Evolutionary conservation across 2,329 filamentous ascomycete genomes (phyloP).

Genomic region (Aspergillus glaucus): DNA sequence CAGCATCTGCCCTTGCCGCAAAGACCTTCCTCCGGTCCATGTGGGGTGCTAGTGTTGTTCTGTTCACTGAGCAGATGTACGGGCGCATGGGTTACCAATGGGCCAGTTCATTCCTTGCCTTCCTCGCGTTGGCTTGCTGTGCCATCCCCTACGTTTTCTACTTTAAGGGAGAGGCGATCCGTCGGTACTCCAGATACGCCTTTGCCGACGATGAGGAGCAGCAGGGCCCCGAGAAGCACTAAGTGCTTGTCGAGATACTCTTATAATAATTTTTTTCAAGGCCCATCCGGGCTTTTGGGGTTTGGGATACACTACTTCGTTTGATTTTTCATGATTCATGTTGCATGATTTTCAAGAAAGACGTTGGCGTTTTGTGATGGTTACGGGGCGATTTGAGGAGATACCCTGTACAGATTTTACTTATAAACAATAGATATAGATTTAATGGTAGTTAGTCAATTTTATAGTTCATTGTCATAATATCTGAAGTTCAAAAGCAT

Average conservation of each 20-base stretch:
- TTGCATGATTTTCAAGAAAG: too few relatives aligned
- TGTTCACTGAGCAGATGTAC: conserved; percentile 82
- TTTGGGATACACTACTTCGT: too few relatives aligned
- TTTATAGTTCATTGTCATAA: too few relatives aligned
- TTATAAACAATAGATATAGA: too few relatives aligned
- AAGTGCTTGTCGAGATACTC: neutral
- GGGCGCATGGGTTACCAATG: conserved; percentile 65
- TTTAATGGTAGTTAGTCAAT: too few relatives aligned
- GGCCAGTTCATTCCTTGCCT: conserved; percentile 66
- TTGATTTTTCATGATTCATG: too few relatives aligned
- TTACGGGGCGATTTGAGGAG: too few relatives aligned
- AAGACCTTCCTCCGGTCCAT: conserved; percentile 75
- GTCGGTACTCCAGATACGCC: conserved; percentile 64
- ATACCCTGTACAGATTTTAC: too few relatives aligned
- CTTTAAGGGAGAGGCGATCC: conserved; percentile 65
- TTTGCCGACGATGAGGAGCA: conserved; percentile 55
- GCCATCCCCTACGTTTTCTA: conserved; percentile 79
- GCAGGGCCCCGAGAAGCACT: conserved; percentile 3
- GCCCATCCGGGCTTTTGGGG: neutral
- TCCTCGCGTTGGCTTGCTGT: conserved; percentile 71
- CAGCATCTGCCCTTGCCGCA: conserved; percentile 71
- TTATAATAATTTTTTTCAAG: too few relatives aligned
- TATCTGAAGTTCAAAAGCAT: too few relatives aligned
- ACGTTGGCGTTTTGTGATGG: too few relatives aligned
- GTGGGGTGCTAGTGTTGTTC: conserved; percentile 70